Percentiles rank a stretch among this genome's conserved stretches.
Conservation (phyloP, 441 rosid species). For the Adansonia grandidieri region DNA sequence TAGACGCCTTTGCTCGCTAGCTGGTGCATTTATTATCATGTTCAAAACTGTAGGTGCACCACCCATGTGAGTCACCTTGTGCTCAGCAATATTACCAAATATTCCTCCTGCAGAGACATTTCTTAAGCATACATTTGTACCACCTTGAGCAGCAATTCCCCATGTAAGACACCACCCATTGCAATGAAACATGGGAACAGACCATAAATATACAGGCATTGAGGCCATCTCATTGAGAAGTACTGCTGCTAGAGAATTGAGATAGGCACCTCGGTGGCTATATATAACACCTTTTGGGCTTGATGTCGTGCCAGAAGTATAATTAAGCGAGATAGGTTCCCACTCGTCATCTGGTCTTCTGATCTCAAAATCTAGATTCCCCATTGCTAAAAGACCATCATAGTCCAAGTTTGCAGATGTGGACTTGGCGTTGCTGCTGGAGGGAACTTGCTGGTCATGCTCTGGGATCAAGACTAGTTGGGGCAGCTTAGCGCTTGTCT, state of each 20-base stretch:
- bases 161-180: slow-evolving; percentile 34
- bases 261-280: slow-evolving; percentile 35
- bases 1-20: slow-evolving; percentile 10
- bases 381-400: slow-evolving; percentile 22
- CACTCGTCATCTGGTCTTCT: slow-evolving; percentile 30
- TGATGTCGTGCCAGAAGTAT: slow-evolving; percentile 33
- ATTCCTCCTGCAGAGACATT: slow-evolving; percentile 23
- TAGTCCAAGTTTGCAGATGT: slow-evolving; percentile 24
- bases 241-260: slow-evolving; percentile 27
- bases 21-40: slow-evolving; percentile 25
- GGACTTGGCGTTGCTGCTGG: neutral
- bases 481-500: slow-evolving; percentile 25
- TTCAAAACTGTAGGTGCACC: slow-evolving; percentile 33
- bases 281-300: slow-evolving; percentile 29
- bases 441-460: neutral
- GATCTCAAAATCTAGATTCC: slow-evolving; percentile 28
- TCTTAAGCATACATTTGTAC: slow-evolving; percentile 32
- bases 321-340: slow-evolving; percentile 29
- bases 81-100: slow-evolving; percentile 22
- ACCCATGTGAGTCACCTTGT: slow-evolving; percentile 33
- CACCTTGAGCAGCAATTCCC: slow-evolving; percentile 33
- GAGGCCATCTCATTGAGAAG: slow-evolving; percentile 29
- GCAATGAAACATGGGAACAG: slow-evolving; percentile 32
- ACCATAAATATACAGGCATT: slow-evolving; percentile 31
- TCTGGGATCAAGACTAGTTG: slow-evolving; percentile 23